Percentiles rank a stretch among this genome's conserved stretches.
Evolutionary conservation across 2,329 filamentous ascomycete genomes (phyloP).

Genomic region (Zasmidium angulare): DNA sequence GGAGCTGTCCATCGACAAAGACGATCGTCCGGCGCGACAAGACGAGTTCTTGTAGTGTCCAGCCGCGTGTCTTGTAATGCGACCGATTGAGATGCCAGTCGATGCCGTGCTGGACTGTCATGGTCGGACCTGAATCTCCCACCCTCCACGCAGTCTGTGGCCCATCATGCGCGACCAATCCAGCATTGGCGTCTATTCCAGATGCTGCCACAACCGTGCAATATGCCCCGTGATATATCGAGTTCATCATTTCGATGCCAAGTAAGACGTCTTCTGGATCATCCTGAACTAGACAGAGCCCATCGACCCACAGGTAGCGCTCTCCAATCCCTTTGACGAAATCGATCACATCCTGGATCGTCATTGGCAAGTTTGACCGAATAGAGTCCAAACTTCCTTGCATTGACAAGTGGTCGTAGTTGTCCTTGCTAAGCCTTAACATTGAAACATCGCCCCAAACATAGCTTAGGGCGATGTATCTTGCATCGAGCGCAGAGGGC

Average conservation of each 20-base stretch:
- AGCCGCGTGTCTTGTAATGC: background rate
- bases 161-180: background rate
- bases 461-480: background rate
- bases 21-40: background rate
- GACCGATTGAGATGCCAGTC: background rate
- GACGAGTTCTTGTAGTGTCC: background rate
- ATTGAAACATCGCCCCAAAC: background rate
- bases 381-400: background rate
- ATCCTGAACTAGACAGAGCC: background rate
- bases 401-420: background rate
- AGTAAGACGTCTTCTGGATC: background rate
- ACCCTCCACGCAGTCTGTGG: background rate
- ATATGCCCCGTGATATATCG: background rate
- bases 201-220: background rate
- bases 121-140: background rate
- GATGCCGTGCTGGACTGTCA: background rate
- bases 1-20: background rate
- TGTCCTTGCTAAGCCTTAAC: background rate
- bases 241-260: background rate
- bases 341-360: background rate
- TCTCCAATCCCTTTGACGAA: background rate
- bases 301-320: background rate
- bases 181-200: background rate
- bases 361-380: background rate
- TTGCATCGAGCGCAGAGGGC: background rate